Base-by-base conservation (phyloP, 306 rosid species). In the Glycyrrhiza uralensis region DNA sequence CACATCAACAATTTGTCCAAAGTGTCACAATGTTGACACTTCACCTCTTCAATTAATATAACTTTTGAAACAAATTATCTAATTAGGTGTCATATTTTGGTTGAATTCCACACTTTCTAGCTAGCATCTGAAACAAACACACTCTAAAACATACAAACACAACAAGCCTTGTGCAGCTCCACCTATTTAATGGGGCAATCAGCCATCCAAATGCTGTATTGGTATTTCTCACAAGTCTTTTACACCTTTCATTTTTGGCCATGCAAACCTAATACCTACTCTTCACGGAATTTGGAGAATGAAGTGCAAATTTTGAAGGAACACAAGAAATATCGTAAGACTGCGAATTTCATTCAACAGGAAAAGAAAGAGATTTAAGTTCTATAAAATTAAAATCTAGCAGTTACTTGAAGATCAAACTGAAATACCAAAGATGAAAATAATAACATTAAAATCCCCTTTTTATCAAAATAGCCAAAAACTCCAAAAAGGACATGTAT, bases 331-430 rank as follows among this genome's bases (percentile, higher is more conserved):
- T 6, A 17, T 26, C 29, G 2, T 26, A 39, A 20, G 72, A 44
- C 35, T 6, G 49, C 32, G 36, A 65, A 51, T 69, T 19, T 47
- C 59, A 13, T 61, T 29, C 29, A 44, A 19, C 24, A 41, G 11
- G 60, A 47, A 14, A 32, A 14, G 9, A 66, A 56, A 52, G 7
- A 33, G 7, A 22, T 28, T 28, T 6, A 17, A 60, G 62, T 78
- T 78, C 38, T 38, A 68, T 44, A 63, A 78, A 61, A 41, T 29
- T 35, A 33, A 72, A 30, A 79, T 49, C 35, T 71, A 28, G 41
- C 70, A 66, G 66, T 79, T 60, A 7, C 82, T 44, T 71, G 60
- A 57, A 70, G 39, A 65, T 62, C 38, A 46, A 66, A 66, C 52
- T 54, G 46, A 75, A 44, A 52, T 42, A 52, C 42, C 65, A 17